Percentiles rank a stretch among this genome's conserved stretches.
Evolutionary conservation across 2,329 filamentous ascomycete species (phyloP).

Genomic region (Fusarium armeniacum): DNA sequence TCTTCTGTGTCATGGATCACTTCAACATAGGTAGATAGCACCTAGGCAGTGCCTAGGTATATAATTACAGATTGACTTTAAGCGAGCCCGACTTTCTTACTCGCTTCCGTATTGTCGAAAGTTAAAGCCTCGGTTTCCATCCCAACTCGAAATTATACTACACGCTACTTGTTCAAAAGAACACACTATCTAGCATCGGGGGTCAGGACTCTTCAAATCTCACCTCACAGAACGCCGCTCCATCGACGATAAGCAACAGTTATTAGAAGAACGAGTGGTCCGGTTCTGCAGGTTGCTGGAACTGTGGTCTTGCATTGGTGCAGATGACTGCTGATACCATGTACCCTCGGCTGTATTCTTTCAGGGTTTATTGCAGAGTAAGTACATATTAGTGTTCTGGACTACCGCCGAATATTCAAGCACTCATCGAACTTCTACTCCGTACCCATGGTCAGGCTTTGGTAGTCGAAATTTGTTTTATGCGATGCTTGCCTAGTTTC

Average conservation of each 20-base stretch:
- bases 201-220: not conserved
- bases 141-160: not conserved
- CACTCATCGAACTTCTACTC: slow-evolving; percentile 12
- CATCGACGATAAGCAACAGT: not conserved
- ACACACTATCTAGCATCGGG: too few species aligned
- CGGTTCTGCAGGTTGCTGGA: slow-evolving; percentile 47
- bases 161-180: not conserved
- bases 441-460: slow-evolving; percentile 17
- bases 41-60: not conserved
- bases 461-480: slow-evolving; percentile 21
- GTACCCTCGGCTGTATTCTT: slow-evolving; percentile 43
- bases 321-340: slow-evolving; percentile 16
- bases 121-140: not conserved
- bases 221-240: slow-evolving; percentile 1
- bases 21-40: not conserved
- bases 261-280: slow-evolving; percentile 29
- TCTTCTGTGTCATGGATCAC: not conserved
- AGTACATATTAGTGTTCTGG: slow-evolving; percentile 23
- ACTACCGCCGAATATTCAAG: not conserved
- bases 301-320: slow-evolving; percentile 42
- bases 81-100: not conserved
- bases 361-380: slow-evolving; percentile 31
- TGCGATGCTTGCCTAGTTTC: slow-evolving; percentile 39
- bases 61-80: not conserved
- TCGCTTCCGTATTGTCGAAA: not conserved